phyloP scores from a whole-genome alignment of 768 basidiomycete species.

The Suillus variegatus region DNA sequence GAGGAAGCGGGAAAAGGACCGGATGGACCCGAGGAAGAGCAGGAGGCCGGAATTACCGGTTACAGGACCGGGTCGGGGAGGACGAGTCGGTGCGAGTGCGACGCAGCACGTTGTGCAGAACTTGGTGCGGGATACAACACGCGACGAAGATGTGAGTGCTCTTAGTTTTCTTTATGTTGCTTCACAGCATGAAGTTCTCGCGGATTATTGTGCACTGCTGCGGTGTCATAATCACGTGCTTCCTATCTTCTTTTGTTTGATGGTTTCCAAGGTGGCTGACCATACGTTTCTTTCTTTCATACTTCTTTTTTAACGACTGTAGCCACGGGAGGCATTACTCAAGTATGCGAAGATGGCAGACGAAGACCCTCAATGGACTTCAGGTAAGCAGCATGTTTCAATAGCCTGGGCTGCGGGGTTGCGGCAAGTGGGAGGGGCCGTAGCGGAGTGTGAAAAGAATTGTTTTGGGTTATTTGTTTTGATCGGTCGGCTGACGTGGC shows the following conservation, averaged over 20 bases:
- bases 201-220: neutral
- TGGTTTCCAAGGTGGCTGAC: constrained; percentile 31
- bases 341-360: constrained; percentile 83
- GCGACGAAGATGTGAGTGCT: constrained; percentile 91
- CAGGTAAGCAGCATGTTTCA: constrained; percentile 55
- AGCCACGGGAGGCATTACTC: constrained; percentile 97
- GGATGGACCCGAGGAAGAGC: constrained; percentile 89
- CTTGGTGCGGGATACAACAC: constrained; percentile 84
- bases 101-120: constrained; percentile 97
- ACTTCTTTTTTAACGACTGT: constrained; percentile 28
- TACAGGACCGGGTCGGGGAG: constrained; percentile 90
- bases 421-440: constrained; percentile 25
- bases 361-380: constrained; percentile 80
- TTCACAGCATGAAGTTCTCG: constrained; percentile 2
- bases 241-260: constrained; percentile 18
- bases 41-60: constrained; percentile 91
- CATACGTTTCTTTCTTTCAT: constrained; percentile 20
- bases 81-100: constrained; percentile 93
- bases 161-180: constrained; percentile 13
- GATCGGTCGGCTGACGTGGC: constrained; percentile 60
- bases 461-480: constrained; percentile 35
- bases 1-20: constrained; percentile 87
- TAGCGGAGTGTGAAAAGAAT: constrained; percentile 27
- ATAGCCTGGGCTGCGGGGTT: constrained; percentile 23
- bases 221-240: constrained; percentile 17